These are phyloP conservation scores for Vitis hybrid DNA, from an alignment of 177 flowering plant species.

Conservation along the genomic window DNA sequence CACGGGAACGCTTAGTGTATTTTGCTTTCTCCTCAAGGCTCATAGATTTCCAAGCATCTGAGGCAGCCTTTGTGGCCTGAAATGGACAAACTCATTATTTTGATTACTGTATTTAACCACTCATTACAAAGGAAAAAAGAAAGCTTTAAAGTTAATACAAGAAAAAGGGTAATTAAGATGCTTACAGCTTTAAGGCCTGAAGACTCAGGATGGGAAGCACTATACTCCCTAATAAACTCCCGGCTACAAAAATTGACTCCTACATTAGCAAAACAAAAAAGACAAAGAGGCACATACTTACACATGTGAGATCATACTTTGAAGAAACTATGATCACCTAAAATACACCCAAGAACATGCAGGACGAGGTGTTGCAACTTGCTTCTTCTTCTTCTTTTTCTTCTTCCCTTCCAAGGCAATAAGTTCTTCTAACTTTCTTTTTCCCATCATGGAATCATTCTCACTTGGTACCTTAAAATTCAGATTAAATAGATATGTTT, in stretches of 20 bases:
- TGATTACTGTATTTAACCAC: not conserved
- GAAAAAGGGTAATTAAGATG: not conserved
- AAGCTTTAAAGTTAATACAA: too few species aligned
- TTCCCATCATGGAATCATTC: slow-evolving; percentile 16
- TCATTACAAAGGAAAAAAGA: not conserved
- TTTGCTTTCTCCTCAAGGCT: slow-evolving; percentile 38
- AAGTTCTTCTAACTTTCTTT: slow-evolving; percentile 22
- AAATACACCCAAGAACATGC: slow-evolving; percentile 51
- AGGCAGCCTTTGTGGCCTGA: slow-evolving; percentile 47
- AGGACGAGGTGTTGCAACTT: slow-evolving; percentile 34
- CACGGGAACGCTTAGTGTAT: slow-evolving; percentile 42
- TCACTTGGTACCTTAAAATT: slow-evolving; percentile 25
- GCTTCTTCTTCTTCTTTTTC: slow-evolving; percentile 42
- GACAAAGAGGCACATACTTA: not conserved
- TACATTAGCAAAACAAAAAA: not conserved
- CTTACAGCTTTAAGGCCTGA: slow-evolving; percentile 46
- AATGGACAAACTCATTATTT: slow-evolving; percentile 1
- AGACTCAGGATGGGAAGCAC: slow-evolving; percentile 47
- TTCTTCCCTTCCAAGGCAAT: slow-evolving; percentile 27
- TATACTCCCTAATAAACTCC: slow-evolving; percentile 42
- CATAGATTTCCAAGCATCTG: slow-evolving; percentile 51
- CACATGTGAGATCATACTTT: not conserved
- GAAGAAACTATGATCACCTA: slow-evolving; percentile 21
- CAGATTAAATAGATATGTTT: not conserved
- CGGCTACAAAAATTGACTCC: slow-evolving; percentile 22